A percentile compares a stretch with the other conserved stretches of the same genome.
Evolutionary conservation across 371 early-diverging fungal genomes (phyloP).

Genomic region (Choanephora cucurbitarum): DNA sequence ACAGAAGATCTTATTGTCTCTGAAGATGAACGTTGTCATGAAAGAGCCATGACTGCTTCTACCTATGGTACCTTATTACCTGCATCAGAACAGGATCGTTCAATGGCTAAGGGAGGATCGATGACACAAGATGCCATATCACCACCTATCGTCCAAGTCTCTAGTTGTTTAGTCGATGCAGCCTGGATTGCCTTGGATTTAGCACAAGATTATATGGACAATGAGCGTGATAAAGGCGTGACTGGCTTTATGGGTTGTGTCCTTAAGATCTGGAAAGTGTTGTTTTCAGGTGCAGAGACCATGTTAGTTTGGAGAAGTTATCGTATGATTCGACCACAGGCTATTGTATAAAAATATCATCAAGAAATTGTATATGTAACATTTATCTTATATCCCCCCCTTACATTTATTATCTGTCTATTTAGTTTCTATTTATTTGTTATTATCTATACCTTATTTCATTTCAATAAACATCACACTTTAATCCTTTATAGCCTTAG

Average conservation of each 20-base stretch:
- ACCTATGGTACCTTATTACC: constrained; percentile 22
- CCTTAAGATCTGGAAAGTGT: constrained; percentile 34
- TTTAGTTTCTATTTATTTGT: neutral
- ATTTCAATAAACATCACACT: too few relatives aligned
- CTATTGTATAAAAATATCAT: constrained; percentile 13
- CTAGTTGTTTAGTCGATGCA: constrained; percentile 26
- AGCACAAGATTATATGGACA: constrained; percentile 21
- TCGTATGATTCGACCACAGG: constrained; percentile 7
- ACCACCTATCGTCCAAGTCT: constrained; percentile 19
- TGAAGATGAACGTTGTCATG: too few relatives aligned
- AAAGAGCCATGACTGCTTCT: too few relatives aligned
- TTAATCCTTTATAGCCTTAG: too few relatives aligned
- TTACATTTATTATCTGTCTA: too few relatives aligned
- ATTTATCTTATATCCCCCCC: too few relatives aligned
- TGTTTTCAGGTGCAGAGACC: constrained; percentile 40
- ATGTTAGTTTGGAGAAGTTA: constrained; percentile 26
- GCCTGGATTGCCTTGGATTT: constrained; percentile 29
- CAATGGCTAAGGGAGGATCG: neutral
- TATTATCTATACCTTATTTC: too few relatives aligned
- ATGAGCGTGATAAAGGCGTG: constrained; percentile 6
- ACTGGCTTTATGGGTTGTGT: constrained; percentile 21
- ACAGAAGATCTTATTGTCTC: constrained; percentile 2
- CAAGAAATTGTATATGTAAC: neutral
- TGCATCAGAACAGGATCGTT: constrained; percentile 1
- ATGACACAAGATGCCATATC: neutral